phyloP scores from a whole-genome alignment of 2,329 filamentous ascomycete species.

The Diplodia mutila region DNA sequence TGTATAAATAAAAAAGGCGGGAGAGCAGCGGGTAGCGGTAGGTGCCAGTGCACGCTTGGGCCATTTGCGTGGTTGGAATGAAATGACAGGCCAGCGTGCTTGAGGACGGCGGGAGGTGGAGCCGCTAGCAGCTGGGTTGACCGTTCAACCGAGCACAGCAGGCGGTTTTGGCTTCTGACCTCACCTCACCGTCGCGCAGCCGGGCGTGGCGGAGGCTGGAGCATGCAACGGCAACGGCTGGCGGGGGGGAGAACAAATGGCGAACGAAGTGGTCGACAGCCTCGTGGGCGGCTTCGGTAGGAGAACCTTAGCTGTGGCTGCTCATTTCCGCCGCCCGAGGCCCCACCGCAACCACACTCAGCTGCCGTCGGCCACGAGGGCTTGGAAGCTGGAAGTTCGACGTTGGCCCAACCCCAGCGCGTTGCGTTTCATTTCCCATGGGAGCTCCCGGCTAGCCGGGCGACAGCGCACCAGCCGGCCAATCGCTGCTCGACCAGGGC shows the following conservation, averaged over 20 bases:
- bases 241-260: not conserved
- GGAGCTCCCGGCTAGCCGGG: not conserved
- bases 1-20: conserved; percentile 18
- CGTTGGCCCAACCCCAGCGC: not conserved
- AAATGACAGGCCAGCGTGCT: conserved; percentile 18
- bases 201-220: not conserved
- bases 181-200: not conserved
- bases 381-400: not conserved
- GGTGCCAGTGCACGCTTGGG: conserved; percentile 1
- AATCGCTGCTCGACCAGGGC: not conserved
- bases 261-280: not conserved
- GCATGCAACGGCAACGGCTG: not conserved
- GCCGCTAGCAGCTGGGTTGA: not conserved
- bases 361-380: not conserved
- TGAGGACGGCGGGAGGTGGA: conserved; percentile 10
- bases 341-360: conserved; percentile 4
- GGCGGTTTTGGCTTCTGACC: not conserved
- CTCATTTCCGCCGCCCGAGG: conserved; percentile 19
- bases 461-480: not conserved
- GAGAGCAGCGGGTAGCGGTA: conserved; percentile 14
- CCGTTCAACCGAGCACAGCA: conserved; percentile 1
- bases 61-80: conserved; percentile 10
- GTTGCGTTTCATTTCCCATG: not conserved
- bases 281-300: too few species aligned
- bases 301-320: conserved; percentile 19